Evolutionary conservation across 2,329 filamentous ascomycete species (phyloP).

Genomic region (Aspergillus novoparasiticus): DNA sequence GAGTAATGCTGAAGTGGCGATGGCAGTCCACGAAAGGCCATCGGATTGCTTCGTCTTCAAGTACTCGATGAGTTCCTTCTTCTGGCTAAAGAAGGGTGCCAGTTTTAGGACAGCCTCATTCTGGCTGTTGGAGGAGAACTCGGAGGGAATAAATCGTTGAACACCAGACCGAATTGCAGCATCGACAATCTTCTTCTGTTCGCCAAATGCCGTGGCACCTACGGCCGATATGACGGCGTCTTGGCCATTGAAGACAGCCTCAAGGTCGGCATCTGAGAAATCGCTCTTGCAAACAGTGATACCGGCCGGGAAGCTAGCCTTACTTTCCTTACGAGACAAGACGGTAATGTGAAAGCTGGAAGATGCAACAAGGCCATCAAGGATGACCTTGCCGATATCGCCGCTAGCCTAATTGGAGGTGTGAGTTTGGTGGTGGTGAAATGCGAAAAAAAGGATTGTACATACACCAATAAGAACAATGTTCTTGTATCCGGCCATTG

Average conservation of each 20-base stretch:
- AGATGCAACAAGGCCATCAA: slow-evolving; percentile 19
- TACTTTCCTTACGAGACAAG: slow-evolving; percentile 26
- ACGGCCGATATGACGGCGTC: slow-evolving; percentile 35
- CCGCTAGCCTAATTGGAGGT: slow-evolving; percentile 24
- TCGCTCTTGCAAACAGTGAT: slow-evolving; percentile 26
- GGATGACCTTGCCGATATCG: slow-evolving; percentile 26
- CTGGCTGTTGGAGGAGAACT: slow-evolving; percentile 34
- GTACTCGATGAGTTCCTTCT: slow-evolving; percentile 50
- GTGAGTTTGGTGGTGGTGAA: neutral
- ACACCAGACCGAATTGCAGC: slow-evolving; percentile 35
- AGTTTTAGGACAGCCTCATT: slow-evolving; percentile 27
- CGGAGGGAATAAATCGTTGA: slow-evolving; percentile 36
- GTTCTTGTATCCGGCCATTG: slow-evolving; percentile 17
- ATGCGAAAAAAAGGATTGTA: neutral
- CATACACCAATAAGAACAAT: slow-evolving; percentile 23
- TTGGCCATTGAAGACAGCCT: slow-evolving; percentile 29
- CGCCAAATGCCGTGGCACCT: slow-evolving; percentile 23
- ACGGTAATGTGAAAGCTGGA: slow-evolving; percentile 25
- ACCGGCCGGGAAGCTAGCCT: slow-evolving; percentile 21
- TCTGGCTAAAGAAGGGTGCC: slow-evolving; percentile 28
- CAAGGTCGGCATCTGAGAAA: slow-evolving; percentile 27
- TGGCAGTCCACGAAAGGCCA: slow-evolving; percentile 60
- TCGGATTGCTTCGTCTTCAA: slow-evolving; percentile 52
- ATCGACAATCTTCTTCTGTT: slow-evolving; percentile 37
- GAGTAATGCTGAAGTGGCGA: slow-evolving; percentile 63